These are phyloP conservation scores for Tetratostichococcus sp. DNA, from an alignment of 139 green algal species.

Conservation along the genomic window DNA sequence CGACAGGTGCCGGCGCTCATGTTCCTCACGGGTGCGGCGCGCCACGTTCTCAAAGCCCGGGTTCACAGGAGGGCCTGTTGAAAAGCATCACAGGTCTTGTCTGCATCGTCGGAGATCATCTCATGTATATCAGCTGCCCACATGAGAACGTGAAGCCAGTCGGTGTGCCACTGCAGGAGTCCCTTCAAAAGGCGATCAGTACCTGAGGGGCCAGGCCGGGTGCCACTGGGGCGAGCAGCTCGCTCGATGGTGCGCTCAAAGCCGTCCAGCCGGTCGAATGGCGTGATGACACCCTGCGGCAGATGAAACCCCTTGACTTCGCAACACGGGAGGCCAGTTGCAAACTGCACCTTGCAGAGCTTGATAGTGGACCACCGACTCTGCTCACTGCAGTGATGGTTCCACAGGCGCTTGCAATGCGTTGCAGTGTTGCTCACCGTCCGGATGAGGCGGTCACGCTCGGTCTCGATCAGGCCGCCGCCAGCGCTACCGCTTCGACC, in stretches of 20 bases:
- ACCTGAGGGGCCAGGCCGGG: neutral
- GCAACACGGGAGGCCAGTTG: no score
- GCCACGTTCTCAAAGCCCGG: neutral
- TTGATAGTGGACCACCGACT: no score
- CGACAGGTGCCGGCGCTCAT: neutral
- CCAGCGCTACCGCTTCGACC: neutral
- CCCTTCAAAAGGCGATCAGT: neutral
- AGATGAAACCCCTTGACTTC: no score
- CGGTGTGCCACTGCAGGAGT: no score
- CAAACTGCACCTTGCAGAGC: no score
- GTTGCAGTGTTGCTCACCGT: conserved; percentile 25
- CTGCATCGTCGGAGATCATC: no score
- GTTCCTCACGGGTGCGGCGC: neutral
- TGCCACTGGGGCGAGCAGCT: neutral
- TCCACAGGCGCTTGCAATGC: no score
- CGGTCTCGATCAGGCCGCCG: conserved; percentile 67
- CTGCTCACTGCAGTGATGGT: no score
- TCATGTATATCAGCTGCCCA: no score
- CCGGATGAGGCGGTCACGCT: conserved; percentile 79
- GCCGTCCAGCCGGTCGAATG: conserved; percentile 76
- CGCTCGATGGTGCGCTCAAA: conserved; percentile 61
- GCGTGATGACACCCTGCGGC: conserved; percentile 73
- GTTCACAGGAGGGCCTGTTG: neutral
- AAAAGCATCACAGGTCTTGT: neutral
- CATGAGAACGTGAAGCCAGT: no score